Evolutionary conservation across 2,329 filamentous ascomycete genomes (phyloP), one percentile per base, ranked within the genome.

Genomic region (Colletotrichum abscissum): DNA sequence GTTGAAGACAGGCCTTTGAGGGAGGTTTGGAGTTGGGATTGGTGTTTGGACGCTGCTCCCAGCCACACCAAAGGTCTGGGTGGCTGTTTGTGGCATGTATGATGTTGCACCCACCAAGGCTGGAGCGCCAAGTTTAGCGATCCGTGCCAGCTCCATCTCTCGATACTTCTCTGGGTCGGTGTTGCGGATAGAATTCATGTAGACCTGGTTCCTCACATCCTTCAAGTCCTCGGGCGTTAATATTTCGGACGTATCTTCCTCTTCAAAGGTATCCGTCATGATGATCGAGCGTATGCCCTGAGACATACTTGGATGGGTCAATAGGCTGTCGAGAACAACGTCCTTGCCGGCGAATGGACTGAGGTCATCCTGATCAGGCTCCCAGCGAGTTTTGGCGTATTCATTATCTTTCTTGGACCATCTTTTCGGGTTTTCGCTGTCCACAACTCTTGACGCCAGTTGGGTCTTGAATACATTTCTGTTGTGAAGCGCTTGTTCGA

Each of bases 381-480:
- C 79, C 66, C 85, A 86, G 0, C 93, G 90, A 1, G 91, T 86
- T 1, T 81, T 78, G 1, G 87, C 85, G 16, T 63, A 74, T 26
- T 74, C 72, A 8, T 67, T 67, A 5, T 72, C 63, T 35, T 74
- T 74, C 64, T 88, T 89, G 0, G 93, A 91, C 80, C 87, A 90
- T 8, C 93, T 90, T n/a, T 91, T 82, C 0, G 92, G 91, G 63
- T 94, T 94, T 82, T 93, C 94, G 79, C 94, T 92, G 82, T 98
- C 95, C 4, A 98, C 92, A 1, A 97, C 93, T 16, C 94, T 90
- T 52, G 89, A 90, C 4, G 94, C 90, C 57, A 98, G 86, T 79
- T 97, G 94, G 38, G 88, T 92, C 81, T 98, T 98, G 88, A 95
- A 97, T 1, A 97, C 85, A 1, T 92, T 88, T 74, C 90, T 91